Conservation (phyloP, 305 asterid species). For the Caryopteris hybrid region DNA sequence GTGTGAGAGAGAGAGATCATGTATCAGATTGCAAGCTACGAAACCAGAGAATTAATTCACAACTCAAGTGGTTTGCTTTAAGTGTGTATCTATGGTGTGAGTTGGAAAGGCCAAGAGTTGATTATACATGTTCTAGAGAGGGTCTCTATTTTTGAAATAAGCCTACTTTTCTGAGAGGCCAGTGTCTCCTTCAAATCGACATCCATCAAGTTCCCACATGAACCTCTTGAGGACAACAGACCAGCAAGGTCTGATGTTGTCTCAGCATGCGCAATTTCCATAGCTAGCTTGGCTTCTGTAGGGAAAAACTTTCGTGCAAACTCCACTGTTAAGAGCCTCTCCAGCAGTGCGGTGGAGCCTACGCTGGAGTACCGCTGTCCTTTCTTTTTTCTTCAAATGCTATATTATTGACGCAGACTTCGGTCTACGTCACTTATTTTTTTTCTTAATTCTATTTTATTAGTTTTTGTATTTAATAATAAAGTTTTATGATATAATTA, state of each 20-base stretch:
- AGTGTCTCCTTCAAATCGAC: constrained; percentile 77
- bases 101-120: background rate
- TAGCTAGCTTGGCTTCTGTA: constrained; percentile 71
- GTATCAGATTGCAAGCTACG: background rate
- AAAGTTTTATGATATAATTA: no score
- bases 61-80: background rate
- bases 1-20: constrained; percentile 9
- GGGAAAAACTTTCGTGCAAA: constrained; percentile 71
- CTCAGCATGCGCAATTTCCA: constrained; percentile 79
- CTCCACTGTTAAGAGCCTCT: constrained; percentile 54
- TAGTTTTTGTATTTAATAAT: no score
- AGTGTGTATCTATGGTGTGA: background rate
- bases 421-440: no score
- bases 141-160: constrained; percentile 51
- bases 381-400: no score
- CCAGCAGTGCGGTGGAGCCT: no score
- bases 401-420: no score
- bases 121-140: constrained; percentile 63
- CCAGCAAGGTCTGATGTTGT: constrained; percentile 43
- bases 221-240: constrained; percentile 45
- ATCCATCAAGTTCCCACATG: constrained; percentile 62
- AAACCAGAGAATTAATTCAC: background rate
- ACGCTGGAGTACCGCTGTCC: no score
- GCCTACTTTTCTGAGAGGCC: constrained; percentile 35
- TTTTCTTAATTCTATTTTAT: no score